Evolutionary conservation across 2,329 filamentous ascomycete genomes (phyloP), one percentile per base, ranked within the genome.

Genomic region (Cytospora paraplurivora): DNA sequence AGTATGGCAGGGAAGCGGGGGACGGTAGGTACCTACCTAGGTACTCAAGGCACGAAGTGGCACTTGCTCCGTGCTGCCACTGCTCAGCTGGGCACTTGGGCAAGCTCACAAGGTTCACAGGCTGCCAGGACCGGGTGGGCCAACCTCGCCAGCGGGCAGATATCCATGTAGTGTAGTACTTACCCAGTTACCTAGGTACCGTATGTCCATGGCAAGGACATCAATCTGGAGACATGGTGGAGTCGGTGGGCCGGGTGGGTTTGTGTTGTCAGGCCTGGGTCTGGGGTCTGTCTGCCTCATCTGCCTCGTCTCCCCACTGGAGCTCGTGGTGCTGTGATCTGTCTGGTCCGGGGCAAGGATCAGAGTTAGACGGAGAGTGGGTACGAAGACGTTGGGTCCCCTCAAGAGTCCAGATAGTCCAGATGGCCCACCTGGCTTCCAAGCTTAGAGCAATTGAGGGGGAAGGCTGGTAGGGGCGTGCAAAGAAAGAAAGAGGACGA

Each of bases 61-160:
- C 62, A 63, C 62, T 52, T 63, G 56, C 62, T 63, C 62, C 62
- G 62, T 49, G 44, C 61, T 63, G 37, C 55, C 55, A 51, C 51
- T 49, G 50, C 60, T 34, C 55, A 59, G 27, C 27, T 27, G 27
- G 27, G 27, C 27, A 27, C 27, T 4, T 4, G 27, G 27, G 27
- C 27, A 27, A 27, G 27, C 27, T 27, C 27, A 27, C 27, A 27
- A 27, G 27, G 27, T 27, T 27, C 27, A 27, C 27, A 27, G 27
- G 27, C 56, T 50, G 44, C 58, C 53, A 61, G 59, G 59, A 55
- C 50, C 49, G 51, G 59, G 59, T 61, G 53, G 51, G 54, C 51
- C 27, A 27, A 55, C 19, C 49, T 61, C 51, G 47, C 59, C 38
- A 38, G 59, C 59, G 59, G 59, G 58, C 58, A 61, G 27, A 27